Evolutionary conservation across 371 early-diverging fungal genomes (phyloP), one percentile per base, ranked within the genome.

Genomic region (Saksenaea oblongispora): DNA sequence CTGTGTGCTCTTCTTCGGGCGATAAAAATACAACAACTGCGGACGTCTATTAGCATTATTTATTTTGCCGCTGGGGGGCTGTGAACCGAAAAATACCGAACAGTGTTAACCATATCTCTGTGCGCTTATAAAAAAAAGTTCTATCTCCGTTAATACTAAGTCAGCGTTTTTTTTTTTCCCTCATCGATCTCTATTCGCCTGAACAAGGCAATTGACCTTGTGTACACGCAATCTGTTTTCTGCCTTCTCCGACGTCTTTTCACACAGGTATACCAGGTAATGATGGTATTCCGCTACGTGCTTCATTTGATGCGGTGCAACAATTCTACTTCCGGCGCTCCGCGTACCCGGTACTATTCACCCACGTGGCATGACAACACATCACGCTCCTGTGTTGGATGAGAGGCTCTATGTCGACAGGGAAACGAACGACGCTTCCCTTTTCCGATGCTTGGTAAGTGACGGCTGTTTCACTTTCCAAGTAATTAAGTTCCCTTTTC

Each of bases 141-240:
- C 22, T 22, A 47, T n/a, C 51, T 47, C 51, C 51, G 51, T 47
- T 11, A 11, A 10, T 22, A n/a, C 22, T 3, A 47, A 47, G 51
- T 47, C 51, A 47, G 51, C 51, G 31, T 31, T 31, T 47, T 41
- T 22, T 31, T 31, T 47, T 41, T 22, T 22, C 26, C 18, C 10
- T 47, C 24, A 47, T 10, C 22, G 51, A 47, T 26, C 31, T 22
- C n/a, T 22, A 47, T 47, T 17, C 10, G n/a, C n/a, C 51, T 47
- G 51, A 47, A 47, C 51, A 47, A 47, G 51, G 51, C 22, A 47
- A 47, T 11, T 22, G 22, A 22, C 51, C 51, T 47, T 47, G 51
- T 47, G 51, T 22, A 17, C 10, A 47, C 2, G 22, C 22, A 5
- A 22, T 47, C 51, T 47, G 51, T 22, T 47, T 47, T 47, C 51